Base-by-base conservation (phyloP, 305 asterid species). In the Euphrasia arctica region DNA sequence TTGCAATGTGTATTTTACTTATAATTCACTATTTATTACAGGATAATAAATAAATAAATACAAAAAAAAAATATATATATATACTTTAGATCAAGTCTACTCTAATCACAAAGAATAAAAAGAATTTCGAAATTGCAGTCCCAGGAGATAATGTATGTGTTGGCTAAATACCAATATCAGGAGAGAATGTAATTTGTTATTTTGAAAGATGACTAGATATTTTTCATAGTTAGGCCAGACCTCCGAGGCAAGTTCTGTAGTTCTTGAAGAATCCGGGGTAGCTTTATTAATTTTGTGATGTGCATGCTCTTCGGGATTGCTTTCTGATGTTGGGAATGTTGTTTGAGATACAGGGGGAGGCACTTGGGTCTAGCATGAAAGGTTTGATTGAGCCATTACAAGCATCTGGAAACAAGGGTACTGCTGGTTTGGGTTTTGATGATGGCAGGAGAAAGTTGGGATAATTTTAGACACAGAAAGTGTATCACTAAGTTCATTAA, bases 341-440 rank as follows among this genome's bases (percentile, higher is more conserved):
- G 2, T 60, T 67, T 68, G 34, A 60, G 2, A 32, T 74, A 22
- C 81, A 88, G 96, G 97, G 97, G 11, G 93, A 85, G 74, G 79
- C 88, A 59, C 96, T 89, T 49, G 95, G 97, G 6, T 47, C 70
- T 66, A 81, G 85, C 77, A 71, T 74, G 57, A 87, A 77, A 67
- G 98, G 98, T 3, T 74, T 92, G 78, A 75, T 74, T 10, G 95
- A 89, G 75, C 98, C 97, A 51, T 65, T 92, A 47, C 83, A 75
- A 72, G 90, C 96, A 31, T 69, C 66, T 34, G 97, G 97, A 56
- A 89, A 89, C 81, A 92, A 82, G 69, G 97, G 98, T 61, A 82
- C 80, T 77, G 95, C 98, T 58, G 98, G 98, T 62, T 57, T 89
- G 77, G 97, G 98, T 57, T 91, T 94, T 91, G 75, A 76, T 65